Conservation (phyloP, 805 yeast genomes). For the Candida dajiaensis region DNA sequence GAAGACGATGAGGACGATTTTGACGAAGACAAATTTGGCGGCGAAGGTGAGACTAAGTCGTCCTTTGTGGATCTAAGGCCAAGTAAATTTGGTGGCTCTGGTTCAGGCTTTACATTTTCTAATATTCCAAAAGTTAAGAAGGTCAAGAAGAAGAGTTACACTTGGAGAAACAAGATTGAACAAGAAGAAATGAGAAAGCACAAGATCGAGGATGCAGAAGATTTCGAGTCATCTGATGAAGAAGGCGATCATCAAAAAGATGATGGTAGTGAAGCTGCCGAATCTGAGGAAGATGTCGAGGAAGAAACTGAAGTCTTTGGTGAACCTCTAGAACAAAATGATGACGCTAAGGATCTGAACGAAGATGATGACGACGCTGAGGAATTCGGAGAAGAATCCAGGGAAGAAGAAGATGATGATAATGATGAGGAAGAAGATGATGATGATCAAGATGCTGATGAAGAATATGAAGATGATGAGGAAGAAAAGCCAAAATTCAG, state of each 20-base stretch:
- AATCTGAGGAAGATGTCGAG: conserved; percentile 27
- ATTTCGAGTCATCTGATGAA: conserved; percentile 39
- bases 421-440: conserved; percentile 28
- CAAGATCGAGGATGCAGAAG: conserved; percentile 53
- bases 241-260: conserved; percentile 15
- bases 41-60: conserved; percentile 20
- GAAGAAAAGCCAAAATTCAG: conserved; percentile 32
- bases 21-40: conserved; percentile 23
- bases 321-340: conserved; percentile 3
- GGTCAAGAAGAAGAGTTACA: conserved; percentile 49
- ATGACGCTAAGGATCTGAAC: conserved; percentile 7
- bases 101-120: conserved; percentile 65
- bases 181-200: conserved; percentile 37
- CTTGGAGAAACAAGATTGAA: conserved; percentile 64
- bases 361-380: conserved; percentile 16
- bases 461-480: conserved; percentile 25
- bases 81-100: conserved; percentile 49
- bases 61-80: conserved; percentile 72
- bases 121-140: conserved; percentile 45
- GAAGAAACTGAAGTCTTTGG: conserved; percentile 7
- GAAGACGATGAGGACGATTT: conserved; percentile 17
- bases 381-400: conserved; percentile 20
- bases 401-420: conserved; percentile 28
- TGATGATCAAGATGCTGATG: conserved; percentile 27
- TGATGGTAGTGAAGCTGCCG: conserved; percentile 1